Percentiles rank a stretch among this genome's conserved stretches.
phyloP scores from a whole-genome alignment of 805 yeast genomes.

The Candida maltosa region DNA sequence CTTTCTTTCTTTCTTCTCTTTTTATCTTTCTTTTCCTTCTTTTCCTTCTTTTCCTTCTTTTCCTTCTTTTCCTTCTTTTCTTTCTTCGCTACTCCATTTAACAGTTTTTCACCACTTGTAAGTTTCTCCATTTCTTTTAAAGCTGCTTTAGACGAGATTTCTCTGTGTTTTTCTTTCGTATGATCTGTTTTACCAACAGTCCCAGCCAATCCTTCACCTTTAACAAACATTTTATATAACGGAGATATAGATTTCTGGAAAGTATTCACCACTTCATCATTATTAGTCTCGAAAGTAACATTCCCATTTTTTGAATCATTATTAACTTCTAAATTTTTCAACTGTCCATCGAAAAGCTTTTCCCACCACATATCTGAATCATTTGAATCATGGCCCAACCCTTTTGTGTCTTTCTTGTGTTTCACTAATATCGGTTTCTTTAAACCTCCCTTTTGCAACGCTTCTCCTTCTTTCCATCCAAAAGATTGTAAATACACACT shows the following conservation, averaged over 20 bases:
- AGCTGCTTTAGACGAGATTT: slow-evolving; percentile 9
- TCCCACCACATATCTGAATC: slow-evolving; percentile 98
- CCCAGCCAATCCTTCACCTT: slow-evolving; percentile 82
- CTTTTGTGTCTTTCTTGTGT: slow-evolving; percentile 87
- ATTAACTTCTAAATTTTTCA: slow-evolving; percentile 68
- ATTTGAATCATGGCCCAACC: slow-evolving; percentile 76
- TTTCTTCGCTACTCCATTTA: slow-evolving; percentile 17
- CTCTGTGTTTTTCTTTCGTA: slow-evolving; percentile 13
- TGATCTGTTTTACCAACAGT: slow-evolving; percentile 49
- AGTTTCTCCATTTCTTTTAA: slow-evolving; percentile 11
- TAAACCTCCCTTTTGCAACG: slow-evolving; percentile 73
- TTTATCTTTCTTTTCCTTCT: slow-evolving; percentile 19
- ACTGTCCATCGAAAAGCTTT: slow-evolving; percentile 86
- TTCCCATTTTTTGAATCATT: slow-evolving; percentile 20
- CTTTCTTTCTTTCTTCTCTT: slow-evolving; percentile 18
- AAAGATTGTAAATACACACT: slow-evolving; percentile 65
- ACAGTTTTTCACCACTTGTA: slow-evolving; percentile 14
- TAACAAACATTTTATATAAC: slow-evolving; percentile 79
- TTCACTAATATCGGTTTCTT: slow-evolving; percentile 83
- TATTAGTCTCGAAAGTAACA: slow-evolving; percentile 53
- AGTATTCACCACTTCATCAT: slow-evolving; percentile 43
- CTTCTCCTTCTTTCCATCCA: slow-evolving; percentile 94
- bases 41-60: slow-evolving; percentile 21
- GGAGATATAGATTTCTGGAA: slow-evolving; percentile 58
- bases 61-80: slow-evolving; percentile 25